phyloP scores from a whole-genome alignment of 768 basidiomycete species.

The Phaeolepiota aurea region DNA sequence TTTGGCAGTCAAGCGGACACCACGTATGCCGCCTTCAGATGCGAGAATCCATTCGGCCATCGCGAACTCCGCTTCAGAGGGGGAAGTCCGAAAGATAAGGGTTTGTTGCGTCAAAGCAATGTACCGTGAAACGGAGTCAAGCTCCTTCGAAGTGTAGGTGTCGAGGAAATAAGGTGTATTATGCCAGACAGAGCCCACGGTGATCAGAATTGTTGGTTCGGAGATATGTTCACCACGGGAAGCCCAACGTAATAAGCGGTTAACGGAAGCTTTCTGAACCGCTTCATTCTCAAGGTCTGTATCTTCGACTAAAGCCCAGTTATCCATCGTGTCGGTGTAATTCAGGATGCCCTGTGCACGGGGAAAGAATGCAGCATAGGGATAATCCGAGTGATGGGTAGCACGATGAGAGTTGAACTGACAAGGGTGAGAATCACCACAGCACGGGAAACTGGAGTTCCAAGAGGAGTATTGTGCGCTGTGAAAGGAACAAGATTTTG shows the following conservation, averaged over 20 bases:
- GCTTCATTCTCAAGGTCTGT: conserved; percentile 24
- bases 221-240: conserved; percentile 20
- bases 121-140: conserved; percentile 23
- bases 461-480: conserved; percentile 24
- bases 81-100: conserved; percentile 25
- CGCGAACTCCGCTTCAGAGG: conserved; percentile 23
- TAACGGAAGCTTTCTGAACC: conserved; percentile 18
- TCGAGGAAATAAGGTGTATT: conserved; percentile 26
- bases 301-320: conserved; percentile 25
- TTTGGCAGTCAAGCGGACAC: conserved; percentile 26
- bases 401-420: conserved; percentile 24
- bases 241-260: conserved; percentile 25
- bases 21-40: conserved; percentile 23
- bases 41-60: conserved; percentile 33
- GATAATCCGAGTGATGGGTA: conserved; percentile 32
- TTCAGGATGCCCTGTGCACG: conserved; percentile 19
- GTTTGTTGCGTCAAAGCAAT: conserved; percentile 23
- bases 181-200: conserved; percentile 25
- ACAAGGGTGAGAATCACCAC: conserved; percentile 24
- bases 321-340: conserved; percentile 24
- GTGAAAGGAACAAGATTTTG: conserved; percentile 31
- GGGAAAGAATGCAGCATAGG: conserved; percentile 29
- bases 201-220: conserved; percentile 27
- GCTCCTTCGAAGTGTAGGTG: conserved; percentile 25
- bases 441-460: conserved; percentile 25